Evolutionary conservation across 768 basidiomycete species (phyloP).

Genomic region (Pleurotus djamor): DNA sequence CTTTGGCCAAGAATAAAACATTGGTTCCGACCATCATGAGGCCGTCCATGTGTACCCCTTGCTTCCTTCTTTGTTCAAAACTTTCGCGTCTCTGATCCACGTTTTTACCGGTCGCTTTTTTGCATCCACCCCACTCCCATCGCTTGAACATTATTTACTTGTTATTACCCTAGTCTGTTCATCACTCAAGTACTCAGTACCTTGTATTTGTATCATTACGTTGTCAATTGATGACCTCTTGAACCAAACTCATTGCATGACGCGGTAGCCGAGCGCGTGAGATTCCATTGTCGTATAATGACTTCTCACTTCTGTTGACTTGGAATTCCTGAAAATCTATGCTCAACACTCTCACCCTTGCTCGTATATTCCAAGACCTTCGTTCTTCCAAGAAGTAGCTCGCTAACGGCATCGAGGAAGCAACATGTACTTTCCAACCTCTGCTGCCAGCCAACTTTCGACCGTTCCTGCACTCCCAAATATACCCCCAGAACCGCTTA

Average conservation of each 20-base stretch:
- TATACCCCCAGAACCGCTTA: constrained; percentile 51
- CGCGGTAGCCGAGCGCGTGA: too few relatives aligned
- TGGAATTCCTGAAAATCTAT: too few relatives aligned
- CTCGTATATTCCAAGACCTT: too few relatives aligned
- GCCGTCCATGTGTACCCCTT: background rate
- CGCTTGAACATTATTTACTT: background rate
- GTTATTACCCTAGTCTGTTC: background rate
- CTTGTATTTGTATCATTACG: constrained; percentile 7
- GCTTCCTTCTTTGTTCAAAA: background rate
- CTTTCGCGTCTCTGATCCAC: background rate
- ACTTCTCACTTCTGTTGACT: too few relatives aligned
- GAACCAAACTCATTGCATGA: too few relatives aligned
- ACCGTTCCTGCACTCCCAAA: constrained; percentile 70
- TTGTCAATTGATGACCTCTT: background rate
- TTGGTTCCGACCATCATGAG: constrained; percentile 33
- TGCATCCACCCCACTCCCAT: background rate
- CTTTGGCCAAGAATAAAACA: constrained; percentile 40
- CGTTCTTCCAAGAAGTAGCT: too few relatives aligned
- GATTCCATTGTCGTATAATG: too few relatives aligned
- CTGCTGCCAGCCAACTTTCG: constrained; percentile 71
- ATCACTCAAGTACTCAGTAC: background rate
- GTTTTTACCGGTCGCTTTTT: background rate
- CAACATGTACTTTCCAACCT: constrained; percentile 84
- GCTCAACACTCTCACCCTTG: too few relatives aligned
- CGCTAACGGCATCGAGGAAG: background rate